These are phyloP conservation scores for Xylariales sp. DNA, from an alignment of 2,329 filamentous ascomycete genomes.

Conservation along the genomic window DNA sequence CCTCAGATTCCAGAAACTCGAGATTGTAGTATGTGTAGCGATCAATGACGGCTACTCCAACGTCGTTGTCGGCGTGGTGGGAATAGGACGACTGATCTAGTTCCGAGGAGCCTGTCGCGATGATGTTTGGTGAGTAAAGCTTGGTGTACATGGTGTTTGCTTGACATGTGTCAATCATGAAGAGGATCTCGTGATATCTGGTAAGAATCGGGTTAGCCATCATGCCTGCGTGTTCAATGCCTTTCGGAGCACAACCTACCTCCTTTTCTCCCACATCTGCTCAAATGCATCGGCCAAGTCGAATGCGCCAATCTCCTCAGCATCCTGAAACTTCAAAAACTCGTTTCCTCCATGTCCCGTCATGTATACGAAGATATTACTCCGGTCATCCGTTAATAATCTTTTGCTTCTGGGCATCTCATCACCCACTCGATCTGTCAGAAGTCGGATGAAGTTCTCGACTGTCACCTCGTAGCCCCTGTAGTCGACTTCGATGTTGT, in stretches of 20 bases:
- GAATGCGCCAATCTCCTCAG: constrained; percentile 94
- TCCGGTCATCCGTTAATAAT: constrained; percentile 87
- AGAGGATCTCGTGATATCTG: constrained; percentile 92
- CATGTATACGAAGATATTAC: constrained; percentile 98
- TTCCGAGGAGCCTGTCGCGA: constrained; percentile 93
- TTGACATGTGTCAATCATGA: constrained; percentile 99
- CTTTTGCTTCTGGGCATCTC: constrained; percentile 95
- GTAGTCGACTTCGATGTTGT: constrained; percentile 99
- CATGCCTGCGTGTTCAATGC: too few species aligned
- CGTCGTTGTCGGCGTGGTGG: constrained; percentile 96
- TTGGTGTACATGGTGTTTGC: constrained; percentile 99
- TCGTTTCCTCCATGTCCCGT: constrained; percentile 97
- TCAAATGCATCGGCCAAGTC: constrained; percentile 96
- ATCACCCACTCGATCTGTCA: constrained; percentile 90
- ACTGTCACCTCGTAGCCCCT: constrained; percentile 97
- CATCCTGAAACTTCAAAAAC: constrained; percentile 97
- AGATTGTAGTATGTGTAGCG: constrained; percentile 98
- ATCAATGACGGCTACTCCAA: constrained; percentile 96
- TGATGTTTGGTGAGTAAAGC: constrained; percentile 96
- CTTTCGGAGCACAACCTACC: too few species aligned
- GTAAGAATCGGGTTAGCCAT: too few species aligned
- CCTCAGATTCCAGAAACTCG: constrained; percentile 89
- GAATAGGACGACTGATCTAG: constrained; percentile 96
- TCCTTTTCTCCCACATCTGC: constrained; percentile 99
- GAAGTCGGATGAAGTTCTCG: constrained; percentile 92